Conservation (phyloP, 1,284 basidiomycete genomes). For the Trametes hirsuta region DNA sequence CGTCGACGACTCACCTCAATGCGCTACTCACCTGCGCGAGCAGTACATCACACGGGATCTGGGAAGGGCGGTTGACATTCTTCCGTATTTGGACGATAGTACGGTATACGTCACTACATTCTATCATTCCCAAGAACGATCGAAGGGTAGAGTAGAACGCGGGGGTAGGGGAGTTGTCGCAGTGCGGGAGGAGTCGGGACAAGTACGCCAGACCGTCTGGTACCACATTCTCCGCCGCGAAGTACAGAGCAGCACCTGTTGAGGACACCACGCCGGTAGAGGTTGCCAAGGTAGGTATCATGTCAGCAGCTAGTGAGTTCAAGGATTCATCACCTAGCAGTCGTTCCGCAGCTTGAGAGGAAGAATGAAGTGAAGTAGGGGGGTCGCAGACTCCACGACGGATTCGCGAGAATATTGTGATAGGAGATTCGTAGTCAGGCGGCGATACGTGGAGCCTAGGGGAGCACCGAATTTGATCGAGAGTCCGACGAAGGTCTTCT, state of each 20-base stretch:
- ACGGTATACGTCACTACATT: slow-evolving; percentile 25
- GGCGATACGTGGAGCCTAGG: neutral
- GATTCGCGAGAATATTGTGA: slow-evolving; percentile 27
- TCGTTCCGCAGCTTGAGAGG: slow-evolving; percentile 34
- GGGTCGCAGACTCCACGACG: slow-evolving; percentile 39
- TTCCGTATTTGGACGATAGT: slow-evolving; percentile 23
- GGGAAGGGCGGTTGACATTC: slow-evolving; percentile 17
- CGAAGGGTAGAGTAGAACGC: slow-evolving; percentile 2
- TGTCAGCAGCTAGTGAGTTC: slow-evolving; percentile 45
- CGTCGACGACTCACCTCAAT: slow-evolving; percentile 21
- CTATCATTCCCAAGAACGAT: slow-evolving; percentile 16
- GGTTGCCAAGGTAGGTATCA: slow-evolving; percentile 33
- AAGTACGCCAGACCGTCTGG: slow-evolving; percentile 18
- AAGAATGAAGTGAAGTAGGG: neutral
- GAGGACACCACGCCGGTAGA: neutral
- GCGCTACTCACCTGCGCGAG: slow-evolving; percentile 26
- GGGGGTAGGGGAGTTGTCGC: neutral
- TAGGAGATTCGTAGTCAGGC: slow-evolving; percentile 31
- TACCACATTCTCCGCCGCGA: slow-evolving; percentile 10
- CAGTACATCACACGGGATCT: slow-evolving; percentile 21
- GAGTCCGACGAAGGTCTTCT: slow-evolving; percentile 52
- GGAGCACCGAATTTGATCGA: slow-evolving; percentile 56
- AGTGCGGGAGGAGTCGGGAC: slow-evolving; percentile 18
- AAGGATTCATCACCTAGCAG: slow-evolving; percentile 52
- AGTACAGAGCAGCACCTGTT: slow-evolving; percentile 19